These are phyloP conservation scores for Nitzschia putrida DNA, from an alignment of 108 stramenopile species.

Conservation along the genomic window DNA sequence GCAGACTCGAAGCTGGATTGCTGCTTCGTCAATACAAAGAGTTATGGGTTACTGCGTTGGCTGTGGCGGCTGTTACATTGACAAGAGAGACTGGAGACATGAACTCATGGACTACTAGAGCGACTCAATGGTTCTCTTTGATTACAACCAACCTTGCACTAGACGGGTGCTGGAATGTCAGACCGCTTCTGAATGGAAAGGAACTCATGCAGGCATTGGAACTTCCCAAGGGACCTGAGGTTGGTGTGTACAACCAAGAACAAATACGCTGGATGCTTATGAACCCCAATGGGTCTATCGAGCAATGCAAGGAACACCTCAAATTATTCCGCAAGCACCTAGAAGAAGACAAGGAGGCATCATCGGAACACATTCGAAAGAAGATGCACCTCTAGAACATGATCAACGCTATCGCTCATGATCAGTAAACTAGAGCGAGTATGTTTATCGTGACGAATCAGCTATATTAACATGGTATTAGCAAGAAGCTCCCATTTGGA, in stretches of 20 bases:
- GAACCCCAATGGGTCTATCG: constrained; percentile 68
- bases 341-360: constrained; percentile 37
- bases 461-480: no score
- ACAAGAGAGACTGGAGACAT: constrained; percentile 32
- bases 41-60: constrained; percentile 71
- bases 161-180: constrained; percentile 73
- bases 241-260: constrained; percentile 71
- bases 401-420: not conserved
- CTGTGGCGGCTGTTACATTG: constrained; percentile 58
- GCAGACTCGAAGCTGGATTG: constrained; percentile 67
- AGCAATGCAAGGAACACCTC: constrained; percentile 63
- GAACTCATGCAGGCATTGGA: constrained; percentile 58
- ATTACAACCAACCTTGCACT: constrained; percentile 51
- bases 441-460: no score
- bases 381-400: constrained; percentile 27
- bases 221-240: constrained; percentile 61
- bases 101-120: constrained; percentile 5
- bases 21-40: constrained; percentile 66
- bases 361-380: constrained; percentile 31
- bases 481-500: no score
- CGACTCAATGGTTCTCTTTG: constrained; percentile 13
- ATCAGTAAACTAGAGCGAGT: no score
- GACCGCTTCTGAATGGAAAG: constrained; percentile 76
- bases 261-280: constrained; percentile 78
- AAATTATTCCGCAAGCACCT: constrained; percentile 45